phyloP scores from a whole-genome alignment of 2,329 filamentous ascomycete genomes.

The Aspergillus pseudoglaucus region DNA sequence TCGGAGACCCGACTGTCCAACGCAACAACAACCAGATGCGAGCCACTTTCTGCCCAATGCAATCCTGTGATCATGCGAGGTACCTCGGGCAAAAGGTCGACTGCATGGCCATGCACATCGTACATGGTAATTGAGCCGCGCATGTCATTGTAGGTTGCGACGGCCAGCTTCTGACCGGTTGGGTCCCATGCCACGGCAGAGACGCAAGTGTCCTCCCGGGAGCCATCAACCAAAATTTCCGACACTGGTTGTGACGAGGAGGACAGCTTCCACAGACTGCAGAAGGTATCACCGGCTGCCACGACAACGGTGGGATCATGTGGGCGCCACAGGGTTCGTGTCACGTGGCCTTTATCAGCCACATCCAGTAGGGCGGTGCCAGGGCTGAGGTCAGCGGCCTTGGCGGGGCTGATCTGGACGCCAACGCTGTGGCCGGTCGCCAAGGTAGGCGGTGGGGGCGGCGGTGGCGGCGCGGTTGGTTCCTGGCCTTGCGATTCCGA shows the following conservation, averaged over 20 bases:
- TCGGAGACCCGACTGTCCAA: slow-evolving; percentile 36
- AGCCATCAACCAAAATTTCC: slow-evolving; percentile 32
- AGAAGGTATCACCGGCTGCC: slow-evolving; percentile 39
- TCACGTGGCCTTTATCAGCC: slow-evolving; percentile 34
- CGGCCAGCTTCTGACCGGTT: slow-evolving; percentile 38
- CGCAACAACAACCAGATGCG: slow-evolving; percentile 38
- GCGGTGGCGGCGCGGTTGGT: slow-evolving; percentile 22
- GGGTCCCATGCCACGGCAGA: slow-evolving; percentile 43
- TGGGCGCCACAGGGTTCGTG: slow-evolving; percentile 39
- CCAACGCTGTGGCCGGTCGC: slow-evolving; percentile 41
- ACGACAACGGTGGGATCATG: slow-evolving; percentile 37
- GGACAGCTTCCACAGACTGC: slow-evolving; percentile 40
- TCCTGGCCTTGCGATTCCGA: slow-evolving; percentile 23
- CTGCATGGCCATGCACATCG: slow-evolving; percentile 36
- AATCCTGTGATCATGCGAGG: slow-evolving; percentile 39
- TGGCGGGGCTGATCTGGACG: slow-evolving; percentile 44
- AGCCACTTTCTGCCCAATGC: slow-evolving; percentile 35
- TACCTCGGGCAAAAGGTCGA: slow-evolving; percentile 41
- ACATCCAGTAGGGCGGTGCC: slow-evolving; percentile 39
- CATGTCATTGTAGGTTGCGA: slow-evolving; percentile 40
- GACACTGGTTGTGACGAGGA: slow-evolving; percentile 20
- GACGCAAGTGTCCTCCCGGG: slow-evolving; percentile 29
- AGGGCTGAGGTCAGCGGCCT: slow-evolving; percentile 41
- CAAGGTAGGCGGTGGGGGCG: slow-evolving; percentile 32
- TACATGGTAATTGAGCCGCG: slow-evolving; percentile 41